Evolutionary conservation across 1,284 basidiomycete genomes (phyloP), one percentile per base, ranked within the genome.

Genomic region (Ustilago cynodontis): DNA sequence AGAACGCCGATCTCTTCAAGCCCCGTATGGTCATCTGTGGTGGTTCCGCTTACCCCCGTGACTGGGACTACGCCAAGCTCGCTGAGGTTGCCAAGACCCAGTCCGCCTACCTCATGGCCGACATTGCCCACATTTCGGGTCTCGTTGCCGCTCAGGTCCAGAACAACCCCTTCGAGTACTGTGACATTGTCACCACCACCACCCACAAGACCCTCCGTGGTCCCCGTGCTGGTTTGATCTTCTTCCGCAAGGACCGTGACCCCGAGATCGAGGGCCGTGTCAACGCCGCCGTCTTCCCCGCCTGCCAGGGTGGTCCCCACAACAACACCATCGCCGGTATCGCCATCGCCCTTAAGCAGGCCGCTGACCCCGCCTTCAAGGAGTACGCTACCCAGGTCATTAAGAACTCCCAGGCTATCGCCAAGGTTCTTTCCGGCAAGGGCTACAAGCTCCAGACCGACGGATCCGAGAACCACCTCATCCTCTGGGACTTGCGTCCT

Each of bases 301-400:
- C 97, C 51, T 99, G 96, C 91, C 97, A 99, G 89, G 97, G 97
- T 88, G 97, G 97, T 59, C 97, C 97, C 56, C 97, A 99, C 90
- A 99, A 99, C 90, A 96, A 98, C 89, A 95, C 97, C 79, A 99
- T 99, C 73, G 96, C 96, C 59, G 94, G 91, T 86, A 90, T 99
- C 79, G 95, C 95, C 63, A 96, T 95, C 22, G 90, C 97, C n/a
- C 92, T 99, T 78, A 92, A 93, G 86, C 97, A 99, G 88, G 97
- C 92, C 43, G 90, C 93, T 77, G 91, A 93, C 86, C 97, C 96
- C 13, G 91, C 91, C 37, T 99, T 93, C 91, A 93, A 94, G 88
- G 88, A 89, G 29, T 99, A 99, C 87, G 97, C 97, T 69, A 92
- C 93, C 87, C 94, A 96, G 88, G 94, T 99, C 85, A 92, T 98